Evolutionary conservation across 1,139 yeast genomes (phyloP).

Genomic region (Hansenula lynferdii): DNA sequence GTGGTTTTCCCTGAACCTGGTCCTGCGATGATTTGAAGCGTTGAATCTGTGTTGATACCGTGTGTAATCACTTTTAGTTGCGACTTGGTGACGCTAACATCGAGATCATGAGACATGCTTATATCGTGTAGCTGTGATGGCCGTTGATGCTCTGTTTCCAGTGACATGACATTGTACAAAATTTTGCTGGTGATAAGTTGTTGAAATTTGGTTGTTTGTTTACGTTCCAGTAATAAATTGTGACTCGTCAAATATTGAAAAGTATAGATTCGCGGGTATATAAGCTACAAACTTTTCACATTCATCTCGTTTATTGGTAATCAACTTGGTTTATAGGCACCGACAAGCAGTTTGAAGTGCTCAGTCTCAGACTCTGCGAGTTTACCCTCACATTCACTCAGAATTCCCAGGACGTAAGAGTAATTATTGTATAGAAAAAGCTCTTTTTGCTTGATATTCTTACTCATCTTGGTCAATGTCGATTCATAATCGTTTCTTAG

Average conservation of each 20-base stretch:
- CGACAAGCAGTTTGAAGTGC: slow-evolving; percentile 58
- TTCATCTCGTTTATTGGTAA: background rate
- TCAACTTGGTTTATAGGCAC: slow-evolving; percentile 43
- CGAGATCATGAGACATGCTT: background rate
- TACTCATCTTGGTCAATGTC: slow-evolving; percentile 63
- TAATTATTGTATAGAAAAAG: slow-evolving; percentile 76
- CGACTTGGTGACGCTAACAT: slow-evolving; percentile 26
- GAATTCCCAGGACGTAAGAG: slow-evolving; percentile 45
- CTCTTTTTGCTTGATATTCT: slow-evolving; percentile 52
- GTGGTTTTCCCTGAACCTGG: slow-evolving; percentile 78
- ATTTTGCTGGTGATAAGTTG: too few relatives aligned
- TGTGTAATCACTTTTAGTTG: slow-evolving; percentile 33
- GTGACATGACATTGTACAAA: too few relatives aligned
- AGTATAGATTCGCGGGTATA: too few relatives aligned
- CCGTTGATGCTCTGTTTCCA: background rate
- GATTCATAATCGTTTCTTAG: slow-evolving; percentile 78
- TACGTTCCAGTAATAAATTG: background rate
- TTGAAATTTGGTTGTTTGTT: background rate
- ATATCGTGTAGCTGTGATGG: background rate
- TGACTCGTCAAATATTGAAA: background rate
- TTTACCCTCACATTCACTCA: slow-evolving; percentile 43
- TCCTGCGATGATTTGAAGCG: slow-evolving; percentile 56
- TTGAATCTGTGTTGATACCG: slow-evolving; percentile 32
- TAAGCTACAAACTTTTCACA: background rate
- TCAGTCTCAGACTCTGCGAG: slow-evolving; percentile 52